Conservation (phyloP, 305 asterid species). For the Fraxinus angustifolia region DNA sequence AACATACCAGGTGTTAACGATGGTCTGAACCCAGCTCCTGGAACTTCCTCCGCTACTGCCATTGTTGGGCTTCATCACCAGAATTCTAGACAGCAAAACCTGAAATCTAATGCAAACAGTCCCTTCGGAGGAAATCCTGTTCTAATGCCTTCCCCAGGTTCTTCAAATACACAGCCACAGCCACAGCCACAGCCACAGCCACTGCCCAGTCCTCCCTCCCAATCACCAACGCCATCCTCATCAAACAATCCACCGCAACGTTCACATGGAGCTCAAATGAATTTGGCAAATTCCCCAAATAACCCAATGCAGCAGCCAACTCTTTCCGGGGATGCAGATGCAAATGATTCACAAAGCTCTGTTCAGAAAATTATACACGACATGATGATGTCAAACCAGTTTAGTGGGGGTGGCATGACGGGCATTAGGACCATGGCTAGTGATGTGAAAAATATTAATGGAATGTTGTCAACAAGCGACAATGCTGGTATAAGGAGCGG, state of each 20-base stretch:
- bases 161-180: constrained; percentile 25
- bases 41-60: constrained; percentile 24
- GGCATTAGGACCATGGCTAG: constrained; percentile 44
- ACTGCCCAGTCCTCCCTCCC: constrained; percentile 40
- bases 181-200: constrained; percentile 23
- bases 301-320: constrained; percentile 51
- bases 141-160: constrained; percentile 66
- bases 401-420: constrained; percentile 45
- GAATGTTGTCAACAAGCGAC: constrained; percentile 37
- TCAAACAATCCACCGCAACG: constrained; percentile 52
- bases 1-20: constrained; percentile 27
- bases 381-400: constrained; percentile 57
- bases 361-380: constrained; percentile 76
- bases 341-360: constrained; percentile 67
- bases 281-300: constrained; percentile 46
- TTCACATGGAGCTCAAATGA: constrained; percentile 40
- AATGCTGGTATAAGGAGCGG: constrained; percentile 54
- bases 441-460: constrained; percentile 52
- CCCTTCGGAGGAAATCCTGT: constrained; percentile 43
- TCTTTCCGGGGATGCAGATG: constrained; percentile 52
- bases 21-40: constrained; percentile 19
- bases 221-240: constrained; percentile 52
- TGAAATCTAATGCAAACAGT: constrained; percentile 35
- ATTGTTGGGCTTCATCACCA: constrained; percentile 36
- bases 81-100: constrained; percentile 57